phyloP scores from a whole-genome alignment of 1,139 yeast species.

The Saccharomyces hybrid region DNA sequence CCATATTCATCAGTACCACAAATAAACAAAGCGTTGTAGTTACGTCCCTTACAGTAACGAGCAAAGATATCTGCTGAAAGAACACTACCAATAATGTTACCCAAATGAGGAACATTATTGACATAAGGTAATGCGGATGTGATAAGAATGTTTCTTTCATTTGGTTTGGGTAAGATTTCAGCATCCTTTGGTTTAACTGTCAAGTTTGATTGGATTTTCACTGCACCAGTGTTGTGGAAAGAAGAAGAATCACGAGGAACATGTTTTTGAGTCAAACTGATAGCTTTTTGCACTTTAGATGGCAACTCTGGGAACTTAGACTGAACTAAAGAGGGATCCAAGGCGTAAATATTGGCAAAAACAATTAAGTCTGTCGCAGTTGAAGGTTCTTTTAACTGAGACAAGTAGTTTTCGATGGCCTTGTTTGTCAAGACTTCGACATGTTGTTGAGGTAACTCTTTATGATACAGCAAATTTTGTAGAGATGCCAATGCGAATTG shows the following conservation, averaged over 20 bases:
- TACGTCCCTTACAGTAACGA: constrained; percentile 82
- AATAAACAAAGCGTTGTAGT: constrained; percentile 73
- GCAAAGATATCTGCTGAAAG: constrained; percentile 91
- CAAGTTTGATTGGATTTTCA: constrained; percentile 39
- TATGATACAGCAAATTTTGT: constrained; percentile 22
- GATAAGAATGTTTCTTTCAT: constrained; percentile 72
- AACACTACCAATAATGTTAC: constrained; percentile 92
- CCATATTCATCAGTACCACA: constrained; percentile 99
- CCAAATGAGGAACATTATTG: constrained; percentile 95
- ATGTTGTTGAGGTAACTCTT: constrained; percentile 15
- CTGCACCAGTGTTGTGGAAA: constrained; percentile 52
- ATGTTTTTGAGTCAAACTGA: constrained; percentile 29
- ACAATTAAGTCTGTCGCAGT: constrained; percentile 32
- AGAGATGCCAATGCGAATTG: constrained; percentile 32
- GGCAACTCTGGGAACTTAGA: constrained; percentile 31
- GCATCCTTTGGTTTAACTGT: constrained; percentile 31
- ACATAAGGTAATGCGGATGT: constrained; percentile 97
- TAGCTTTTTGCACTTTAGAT: constrained; percentile 38
- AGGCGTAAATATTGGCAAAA: constrained; percentile 34
- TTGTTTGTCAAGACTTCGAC: constrained; percentile 30
- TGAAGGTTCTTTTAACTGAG: constrained; percentile 21
- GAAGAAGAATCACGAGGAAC: constrained; percentile 33
- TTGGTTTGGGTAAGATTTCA: constrained; percentile 51
- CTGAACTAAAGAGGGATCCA: constrained; percentile 26
- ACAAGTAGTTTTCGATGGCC: constrained; percentile 29